Conservation (phyloP, 2,329 filamentous ascomycete genomes). For the Drechslera avenae region DNA sequence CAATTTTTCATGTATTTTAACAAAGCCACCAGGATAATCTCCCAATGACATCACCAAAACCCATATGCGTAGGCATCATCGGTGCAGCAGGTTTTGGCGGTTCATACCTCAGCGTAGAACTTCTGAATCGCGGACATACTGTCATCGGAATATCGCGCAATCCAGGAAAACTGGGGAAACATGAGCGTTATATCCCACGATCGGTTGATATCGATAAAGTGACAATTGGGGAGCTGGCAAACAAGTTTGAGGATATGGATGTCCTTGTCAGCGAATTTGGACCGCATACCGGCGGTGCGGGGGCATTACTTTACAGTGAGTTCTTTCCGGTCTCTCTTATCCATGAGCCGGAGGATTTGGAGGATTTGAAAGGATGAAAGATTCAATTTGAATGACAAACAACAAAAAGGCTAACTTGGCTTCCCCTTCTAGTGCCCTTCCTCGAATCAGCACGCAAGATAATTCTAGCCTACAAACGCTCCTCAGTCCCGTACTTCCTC, state of each 20-base stretch:
- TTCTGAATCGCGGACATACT: conserved; percentile 42
- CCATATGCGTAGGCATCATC: conserved; percentile 37
- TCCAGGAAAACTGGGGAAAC: conserved; percentile 40
- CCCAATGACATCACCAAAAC: conserved; percentile 1
- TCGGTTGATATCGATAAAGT: conserved; percentile 33
- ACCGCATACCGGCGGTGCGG: conserved; percentile 38
- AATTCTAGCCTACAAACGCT: conserved; percentile 38
- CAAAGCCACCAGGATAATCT: background rate
- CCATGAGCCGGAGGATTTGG: too few relatives aligned
- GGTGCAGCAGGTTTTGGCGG: conserved; percentile 45
- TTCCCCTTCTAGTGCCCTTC: conserved; percentile 35
- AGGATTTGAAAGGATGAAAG: too few relatives aligned
- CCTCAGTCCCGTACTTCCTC: conserved; percentile 38
- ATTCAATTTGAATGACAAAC: too few relatives aligned
- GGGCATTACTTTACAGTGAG: conserved; percentile 41
- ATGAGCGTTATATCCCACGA: conserved; percentile 36
- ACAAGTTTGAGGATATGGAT: conserved; percentile 35
- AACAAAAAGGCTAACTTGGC: background rate
- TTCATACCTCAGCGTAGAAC: conserved; percentile 41
- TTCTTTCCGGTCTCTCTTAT: background rate
- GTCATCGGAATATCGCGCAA: conserved; percentile 44
- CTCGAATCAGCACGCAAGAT: conserved; percentile 44
- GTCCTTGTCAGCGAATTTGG: conserved; percentile 44
- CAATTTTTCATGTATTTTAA: too few relatives aligned
- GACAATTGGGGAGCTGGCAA: conserved; percentile 32